Evolutionary conservation across 768 basidiomycete genomes (phyloP).

Genomic region (Tephrocybe sp.): DNA sequence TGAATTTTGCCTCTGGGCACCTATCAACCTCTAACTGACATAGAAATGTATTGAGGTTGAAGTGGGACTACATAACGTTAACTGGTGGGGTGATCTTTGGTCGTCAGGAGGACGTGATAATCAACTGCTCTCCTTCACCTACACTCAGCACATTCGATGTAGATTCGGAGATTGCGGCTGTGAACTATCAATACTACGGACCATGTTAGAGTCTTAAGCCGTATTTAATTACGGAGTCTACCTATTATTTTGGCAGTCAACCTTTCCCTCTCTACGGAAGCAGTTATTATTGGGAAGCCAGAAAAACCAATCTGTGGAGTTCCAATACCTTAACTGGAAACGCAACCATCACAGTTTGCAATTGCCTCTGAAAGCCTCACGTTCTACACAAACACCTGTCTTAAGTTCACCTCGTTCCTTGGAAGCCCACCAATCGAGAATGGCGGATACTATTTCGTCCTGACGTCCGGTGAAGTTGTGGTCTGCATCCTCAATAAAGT

Average conservation of each 20-base stretch:
- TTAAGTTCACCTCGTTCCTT: conserved; percentile 45
- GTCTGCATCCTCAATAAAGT: conserved; percentile 72
- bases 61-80: conserved; percentile 5
- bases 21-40: too few species aligned
- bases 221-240: too few species aligned
- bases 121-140: neutral
- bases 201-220: too few species aligned
- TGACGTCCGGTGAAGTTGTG: conserved; percentile 75
- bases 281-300: too few species aligned
- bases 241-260: too few species aligned
- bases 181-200: neutral
- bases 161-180: conserved; percentile 7
- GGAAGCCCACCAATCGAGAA: conserved; percentile 67
- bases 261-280: too few species aligned
- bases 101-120: conserved; percentile 9
- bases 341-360: conserved; percentile 28
- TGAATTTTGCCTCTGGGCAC: too few species aligned
- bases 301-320: too few species aligned
- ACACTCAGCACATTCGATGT: neutral
- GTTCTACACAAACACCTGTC: conserved; percentile 60
- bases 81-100: conserved; percentile 11
- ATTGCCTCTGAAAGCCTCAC: conserved; percentile 50
- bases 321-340: neutral
- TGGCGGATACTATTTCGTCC: conserved; percentile 65
- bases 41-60: neutral